Percentiles rank a stretch among this genome's conserved stretches.
These are phyloP conservation scores for Podaxis sp. DNA, from an alignment of 768 basidiomycete species.

Conservation along the genomic window DNA sequence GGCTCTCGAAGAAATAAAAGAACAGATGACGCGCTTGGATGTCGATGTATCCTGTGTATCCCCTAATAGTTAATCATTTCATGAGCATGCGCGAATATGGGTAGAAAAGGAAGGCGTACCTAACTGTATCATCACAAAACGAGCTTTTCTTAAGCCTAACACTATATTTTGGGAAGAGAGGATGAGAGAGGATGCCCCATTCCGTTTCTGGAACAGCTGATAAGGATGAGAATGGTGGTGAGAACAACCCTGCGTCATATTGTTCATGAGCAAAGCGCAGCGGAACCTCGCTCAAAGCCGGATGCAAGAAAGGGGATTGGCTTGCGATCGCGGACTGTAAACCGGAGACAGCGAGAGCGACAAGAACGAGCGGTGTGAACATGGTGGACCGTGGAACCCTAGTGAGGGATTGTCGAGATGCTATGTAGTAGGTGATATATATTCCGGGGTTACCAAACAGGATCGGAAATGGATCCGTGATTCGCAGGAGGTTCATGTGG, in stretches of 20 bases:
- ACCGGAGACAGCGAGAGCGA: background rate
- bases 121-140: conserved; percentile 62
- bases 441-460: background rate
- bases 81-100: background rate
- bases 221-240: conserved; percentile 14
- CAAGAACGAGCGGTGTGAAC: background rate
- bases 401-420: background rate
- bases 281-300: background rate
- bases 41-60: conserved; percentile 62
- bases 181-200: conserved; percentile 36
- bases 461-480: background rate
- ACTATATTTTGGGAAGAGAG: conserved; percentile 49
- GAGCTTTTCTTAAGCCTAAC: conserved; percentile 57
- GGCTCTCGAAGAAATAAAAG: conserved; percentile 80
- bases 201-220: conserved; percentile 12
- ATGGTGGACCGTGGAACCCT: background rate
- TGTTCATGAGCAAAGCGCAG: background rate
- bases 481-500: background rate
- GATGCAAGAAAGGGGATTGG: background rate
- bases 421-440: background rate
- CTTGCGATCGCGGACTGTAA: background rate
- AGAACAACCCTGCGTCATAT: conserved; percentile 17
- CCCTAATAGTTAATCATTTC: background rate
- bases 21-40: conserved; percentile 63
- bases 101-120: conserved; percentile 28